Percentiles rank a stretch among this genome's conserved stretches.
These are phyloP conservation scores for Backusella parvicylindrica DNA, from an alignment of 192 early-diverging fungal genomes.

Conservation along the genomic window DNA sequence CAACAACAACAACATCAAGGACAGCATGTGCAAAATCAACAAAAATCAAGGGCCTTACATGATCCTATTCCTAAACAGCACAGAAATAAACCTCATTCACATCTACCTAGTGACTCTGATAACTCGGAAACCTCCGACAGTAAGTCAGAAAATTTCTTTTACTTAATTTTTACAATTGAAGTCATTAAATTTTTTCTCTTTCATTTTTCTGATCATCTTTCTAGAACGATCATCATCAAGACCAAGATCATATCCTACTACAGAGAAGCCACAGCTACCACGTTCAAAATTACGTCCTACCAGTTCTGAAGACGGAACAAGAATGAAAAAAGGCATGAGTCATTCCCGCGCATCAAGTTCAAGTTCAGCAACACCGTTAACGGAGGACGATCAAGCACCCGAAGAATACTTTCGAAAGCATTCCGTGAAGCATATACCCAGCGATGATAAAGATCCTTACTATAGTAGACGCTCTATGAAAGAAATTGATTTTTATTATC, in stretches of 20 bases:
- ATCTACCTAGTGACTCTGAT: not conserved
- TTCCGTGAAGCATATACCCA: not conserved
- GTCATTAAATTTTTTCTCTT: not conserved
- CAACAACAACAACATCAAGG: not conserved
- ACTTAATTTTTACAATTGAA: not conserved
- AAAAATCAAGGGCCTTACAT: not conserved
- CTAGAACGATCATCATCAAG: not conserved
- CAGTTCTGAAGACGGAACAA: not conserved
- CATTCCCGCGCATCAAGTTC: not conserved
- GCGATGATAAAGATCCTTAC: not conserved
- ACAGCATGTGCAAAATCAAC: not conserved
- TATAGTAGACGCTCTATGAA: not conserved
- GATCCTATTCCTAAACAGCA: not conserved
- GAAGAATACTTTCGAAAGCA: not conserved
- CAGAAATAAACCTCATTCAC: not conserved
- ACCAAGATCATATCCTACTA: not conserved
- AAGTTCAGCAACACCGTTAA: constrained; percentile 3
- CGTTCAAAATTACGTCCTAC: not conserved
- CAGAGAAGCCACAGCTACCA: not conserved
- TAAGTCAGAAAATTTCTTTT: not conserved
- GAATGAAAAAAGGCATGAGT: not conserved
- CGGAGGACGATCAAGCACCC: not conserved
- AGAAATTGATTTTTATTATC: not conserved
- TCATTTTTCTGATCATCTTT: not conserved
- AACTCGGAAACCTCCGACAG: not conserved